Evolutionary conservation across 1,284 basidiomycete genomes (phyloP).

Genomic region (Rhodotorula sp.): DNA sequence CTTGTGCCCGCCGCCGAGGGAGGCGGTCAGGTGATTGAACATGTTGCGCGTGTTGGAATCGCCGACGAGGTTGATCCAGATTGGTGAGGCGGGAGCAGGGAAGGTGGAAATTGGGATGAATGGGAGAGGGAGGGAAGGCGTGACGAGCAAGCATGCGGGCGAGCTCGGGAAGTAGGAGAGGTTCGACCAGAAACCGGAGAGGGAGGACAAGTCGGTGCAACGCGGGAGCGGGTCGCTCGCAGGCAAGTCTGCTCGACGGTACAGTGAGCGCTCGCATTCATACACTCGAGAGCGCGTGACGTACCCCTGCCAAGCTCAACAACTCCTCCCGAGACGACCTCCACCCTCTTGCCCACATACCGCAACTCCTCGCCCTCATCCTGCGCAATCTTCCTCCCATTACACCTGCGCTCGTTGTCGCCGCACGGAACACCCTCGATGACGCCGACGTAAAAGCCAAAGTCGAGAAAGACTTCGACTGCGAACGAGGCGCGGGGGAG

Average conservation of each 20-base stretch:
- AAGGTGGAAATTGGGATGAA: background rate
- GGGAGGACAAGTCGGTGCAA: conserved; percentile 16
- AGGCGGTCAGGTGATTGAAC: conserved; percentile 11
- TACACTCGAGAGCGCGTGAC: background rate
- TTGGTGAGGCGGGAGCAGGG: background rate
- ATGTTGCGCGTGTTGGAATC: conserved; percentile 39
- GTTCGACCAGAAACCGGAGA: conserved; percentile 26
- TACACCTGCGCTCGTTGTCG: background rate
- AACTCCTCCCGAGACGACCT: background rate
- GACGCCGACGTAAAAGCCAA: conserved; percentile 17
- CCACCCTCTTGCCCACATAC: conserved; percentile 10
- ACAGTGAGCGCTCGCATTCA: background rate
- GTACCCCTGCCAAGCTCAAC: conserved; percentile 11
- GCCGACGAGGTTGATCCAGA: conserved; percentile 37
- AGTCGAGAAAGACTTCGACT: conserved; percentile 28
- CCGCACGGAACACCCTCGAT: conserved; percentile 18
- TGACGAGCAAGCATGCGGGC: conserved; percentile 17
- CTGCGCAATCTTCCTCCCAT: background rate
- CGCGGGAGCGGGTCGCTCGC: background rate
- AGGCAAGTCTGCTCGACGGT: background rate
- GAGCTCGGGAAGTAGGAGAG: conserved; percentile 1
- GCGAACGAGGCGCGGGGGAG: conserved; percentile 9
- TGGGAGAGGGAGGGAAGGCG: conserved; percentile 5
- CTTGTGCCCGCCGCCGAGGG: conserved; percentile 21
- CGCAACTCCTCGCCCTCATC: conserved; percentile 4